Percentiles rank a stretch among this genome's conserved stretches.
phyloP scores from a whole-genome alignment of 257 asterid genomes.

The Thymus quinquecostatus region DNA sequence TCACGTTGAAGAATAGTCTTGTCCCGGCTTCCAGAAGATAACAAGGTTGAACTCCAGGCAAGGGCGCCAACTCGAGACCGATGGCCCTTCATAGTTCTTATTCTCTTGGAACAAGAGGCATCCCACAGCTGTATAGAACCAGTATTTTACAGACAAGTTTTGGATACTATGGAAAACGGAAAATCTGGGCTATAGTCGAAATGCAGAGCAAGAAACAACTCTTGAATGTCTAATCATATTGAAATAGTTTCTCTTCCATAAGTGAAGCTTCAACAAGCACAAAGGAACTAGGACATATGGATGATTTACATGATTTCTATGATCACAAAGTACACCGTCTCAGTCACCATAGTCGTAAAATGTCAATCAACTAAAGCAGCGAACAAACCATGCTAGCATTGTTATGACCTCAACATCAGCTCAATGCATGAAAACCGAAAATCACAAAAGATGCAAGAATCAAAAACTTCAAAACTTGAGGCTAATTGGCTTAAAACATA shows the following conservation, averaged over 20 bases:
- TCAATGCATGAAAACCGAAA: background rate
- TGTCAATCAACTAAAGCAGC: background rate
- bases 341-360: too few relatives aligned
- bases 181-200: background rate
- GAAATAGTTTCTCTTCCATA: background rate
- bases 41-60: slow-evolving; percentile 83
- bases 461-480: background rate
- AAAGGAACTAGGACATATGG: background rate
- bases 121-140: slow-evolving; percentile 76
- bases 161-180: background rate
- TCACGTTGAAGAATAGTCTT: slow-evolving; percentile 93
- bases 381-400: background rate
- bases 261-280: slow-evolving; percentile 2
- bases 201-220: background rate
- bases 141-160: background rate
- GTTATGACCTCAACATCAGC: background rate
- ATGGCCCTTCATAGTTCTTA: slow-evolving; percentile 95
- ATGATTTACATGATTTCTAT: background rate
- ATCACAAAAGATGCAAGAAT: slow-evolving; percentile 2
- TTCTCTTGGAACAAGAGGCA: slow-evolving; percentile 78
- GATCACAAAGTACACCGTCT: too few relatives aligned
- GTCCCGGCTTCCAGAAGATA: slow-evolving; percentile 96
- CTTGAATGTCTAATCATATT: background rate
- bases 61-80: slow-evolving; percentile 84
- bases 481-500: background rate